Base-by-base conservation (phyloP, 2,329 filamentous ascomycete genomes). In the Pyricularia pennisetigena region DNA sequence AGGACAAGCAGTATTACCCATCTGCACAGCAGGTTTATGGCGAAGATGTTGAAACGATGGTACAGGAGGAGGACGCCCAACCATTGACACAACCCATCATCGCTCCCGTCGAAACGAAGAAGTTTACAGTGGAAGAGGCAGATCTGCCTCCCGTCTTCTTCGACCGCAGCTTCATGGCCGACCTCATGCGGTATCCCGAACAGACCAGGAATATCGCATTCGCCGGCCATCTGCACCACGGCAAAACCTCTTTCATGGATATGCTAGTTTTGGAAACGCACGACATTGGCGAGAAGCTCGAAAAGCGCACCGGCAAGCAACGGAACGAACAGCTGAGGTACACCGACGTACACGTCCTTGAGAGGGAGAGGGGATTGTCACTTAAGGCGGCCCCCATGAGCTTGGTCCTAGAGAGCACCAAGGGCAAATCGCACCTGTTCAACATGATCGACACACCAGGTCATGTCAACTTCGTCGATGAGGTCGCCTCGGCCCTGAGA, bases 1-100 rank as follows among this genome's bases (percentile, higher is more conserved):
- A 99, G 83, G 95, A 99, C 81, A 99, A 99, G 79, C 95, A 98
- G 78, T 99, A 99, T 79, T 99, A 99, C 77, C 95, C 95, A 32
- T 97, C 94, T n/a, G 95, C 95, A 68, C 90, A 94, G 76, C 95
- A 99, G 78, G 89, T 97, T 61, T 99, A 98, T 77, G 95, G 95
- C 67, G 86, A 89, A 73, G 94, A 95, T 79, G 95, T 99, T 74
- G 95, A 99, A 80, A 95, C 94, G 1, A 82, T 97, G 78, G 94
- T 99, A 54, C 92, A 98, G 76, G 95, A 99, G 79, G 95, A 98
- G 81, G 95, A 99, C 82, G 91, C 94, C 69, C 95, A 99, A 78
- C 91, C 94, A 64, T 85, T 99, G 70, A 88, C 92, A 32, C 88
- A 97, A 75, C 95, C 95, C 35, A 98, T 99, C 70, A 92, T 99